A percentile compares a stretch with the other conserved stretches of the same genome.
phyloP scores from a whole-genome alignment of 2,329 filamentous ascomycete genomes.

The Penicillium fuscoglaucum region DNA sequence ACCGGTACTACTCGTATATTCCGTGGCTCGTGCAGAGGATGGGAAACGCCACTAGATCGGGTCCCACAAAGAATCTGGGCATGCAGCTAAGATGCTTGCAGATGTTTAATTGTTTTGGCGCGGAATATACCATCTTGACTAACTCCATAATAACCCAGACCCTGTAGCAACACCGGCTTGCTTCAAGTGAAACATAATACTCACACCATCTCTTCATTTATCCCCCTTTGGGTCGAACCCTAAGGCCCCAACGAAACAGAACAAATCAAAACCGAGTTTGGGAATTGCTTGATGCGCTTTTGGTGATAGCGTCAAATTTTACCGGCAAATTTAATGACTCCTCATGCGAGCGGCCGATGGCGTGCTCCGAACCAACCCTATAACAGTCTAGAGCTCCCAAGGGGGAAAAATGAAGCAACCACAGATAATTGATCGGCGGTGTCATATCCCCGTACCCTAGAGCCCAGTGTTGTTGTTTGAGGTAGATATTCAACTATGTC shows the following conservation, averaged over 20 bases:
- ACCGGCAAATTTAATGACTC: neutral
- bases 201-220: neutral
- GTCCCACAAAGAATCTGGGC: neutral
- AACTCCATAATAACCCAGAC: neutral
- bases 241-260: neutral
- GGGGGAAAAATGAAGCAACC: neutral
- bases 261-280: neutral
- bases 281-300: slow-evolving; percentile 1
- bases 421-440: neutral
- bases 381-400: neutral
- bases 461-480: neutral
- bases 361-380: neutral
- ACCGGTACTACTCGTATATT: neutral
- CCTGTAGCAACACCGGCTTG: neutral
- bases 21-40: neutral
- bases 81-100: neutral
- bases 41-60: neutral
- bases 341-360: slow-evolving; percentile 4
- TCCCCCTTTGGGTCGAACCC: neutral
- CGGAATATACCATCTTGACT: neutral
- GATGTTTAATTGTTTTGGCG: neutral
- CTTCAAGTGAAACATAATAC: neutral
- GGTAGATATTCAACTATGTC: neutral
- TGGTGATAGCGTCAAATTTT: slow-evolving; percentile 1
- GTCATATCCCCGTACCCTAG: neutral